A percentile compares a stretch with the other conserved stretches of the same genome.
Conservation (phyloP, 257 asterid species). For the Echites panduratus region DNA sequence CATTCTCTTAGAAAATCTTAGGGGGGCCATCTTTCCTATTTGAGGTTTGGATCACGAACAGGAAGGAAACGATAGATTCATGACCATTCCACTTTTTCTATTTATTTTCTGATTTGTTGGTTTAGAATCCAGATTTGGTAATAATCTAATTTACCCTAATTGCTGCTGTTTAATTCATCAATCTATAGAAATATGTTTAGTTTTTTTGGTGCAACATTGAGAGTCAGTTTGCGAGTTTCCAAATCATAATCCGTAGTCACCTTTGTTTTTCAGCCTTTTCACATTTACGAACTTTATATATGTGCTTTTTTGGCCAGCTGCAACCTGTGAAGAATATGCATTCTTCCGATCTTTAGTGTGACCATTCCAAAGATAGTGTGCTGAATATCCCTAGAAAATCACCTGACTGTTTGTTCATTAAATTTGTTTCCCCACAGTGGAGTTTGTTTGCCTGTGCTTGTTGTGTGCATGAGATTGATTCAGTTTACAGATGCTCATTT, state of each 20-base stretch:
- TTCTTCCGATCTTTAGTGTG: not conserved
- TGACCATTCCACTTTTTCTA: not conserved
- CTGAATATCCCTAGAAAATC: not conserved
- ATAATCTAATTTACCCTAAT: not conserved
- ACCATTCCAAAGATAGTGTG: not conserved
- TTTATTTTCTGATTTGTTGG: not conserved
- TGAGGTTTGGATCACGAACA: not conserved
- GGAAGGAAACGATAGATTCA: not conserved
- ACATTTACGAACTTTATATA: not conserved
- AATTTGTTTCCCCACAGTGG: not conserved
- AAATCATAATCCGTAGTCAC: not conserved
- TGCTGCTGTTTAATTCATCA: not conserved
- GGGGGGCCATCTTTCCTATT: not conserved
- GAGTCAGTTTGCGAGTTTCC: not conserved
- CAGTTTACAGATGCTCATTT: constrained; percentile 14
- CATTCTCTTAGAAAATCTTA: not conserved
- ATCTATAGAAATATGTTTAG: not conserved
- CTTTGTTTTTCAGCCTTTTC: not conserved
- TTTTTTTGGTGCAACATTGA: not conserved
- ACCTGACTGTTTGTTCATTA: not conserved
- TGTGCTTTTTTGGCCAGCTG: not conserved
- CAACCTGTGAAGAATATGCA: not conserved
- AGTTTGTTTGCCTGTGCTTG: not conserved
- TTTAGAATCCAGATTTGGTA: not conserved
- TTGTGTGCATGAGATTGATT: constrained; percentile 9